Evolutionary conservation across 331 rosid genomes (phyloP).

Genomic region (Dryas integrifolia): DNA sequence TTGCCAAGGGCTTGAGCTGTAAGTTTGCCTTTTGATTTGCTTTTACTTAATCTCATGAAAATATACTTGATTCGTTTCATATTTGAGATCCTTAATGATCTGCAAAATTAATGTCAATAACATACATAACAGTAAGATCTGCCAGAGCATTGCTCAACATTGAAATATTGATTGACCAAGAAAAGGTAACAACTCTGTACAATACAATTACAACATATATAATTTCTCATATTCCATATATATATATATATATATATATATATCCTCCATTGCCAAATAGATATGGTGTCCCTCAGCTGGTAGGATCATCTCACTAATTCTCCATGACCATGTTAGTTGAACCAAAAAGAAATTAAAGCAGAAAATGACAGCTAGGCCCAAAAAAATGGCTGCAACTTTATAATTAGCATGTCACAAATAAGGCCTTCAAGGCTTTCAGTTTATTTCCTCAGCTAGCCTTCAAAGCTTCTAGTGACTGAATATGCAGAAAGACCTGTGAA

Average conservation of each 20-base stretch:
- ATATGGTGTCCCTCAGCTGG: neutral
- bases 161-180: neutral
- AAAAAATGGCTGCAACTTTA: conserved; percentile 9
- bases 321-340: conserved; percentile 15
- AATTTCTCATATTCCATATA: neutral
- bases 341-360: conserved; percentile 8
- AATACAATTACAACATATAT: neutral
- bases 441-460: conserved; percentile 16
- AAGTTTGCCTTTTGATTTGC: no score
- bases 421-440: conserved; percentile 10
- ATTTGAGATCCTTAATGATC: neutral
- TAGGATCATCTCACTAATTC: conserved; percentile 14
- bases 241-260: no score
- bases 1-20: no score
- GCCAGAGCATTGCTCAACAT: neutral
- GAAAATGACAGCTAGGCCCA: neutral
- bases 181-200: no score
- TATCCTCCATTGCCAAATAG: no score
- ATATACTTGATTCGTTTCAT: no score
- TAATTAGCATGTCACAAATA: neutral
- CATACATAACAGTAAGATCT: neutral
- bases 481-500: conserved; percentile 52
- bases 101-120: neutral
- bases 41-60: no score
- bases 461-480: conserved; percentile 39